Evolutionary conservation across 2,329 filamentous ascomycete genomes (phyloP).

Genomic region (Juglanconis sp.): DNA sequence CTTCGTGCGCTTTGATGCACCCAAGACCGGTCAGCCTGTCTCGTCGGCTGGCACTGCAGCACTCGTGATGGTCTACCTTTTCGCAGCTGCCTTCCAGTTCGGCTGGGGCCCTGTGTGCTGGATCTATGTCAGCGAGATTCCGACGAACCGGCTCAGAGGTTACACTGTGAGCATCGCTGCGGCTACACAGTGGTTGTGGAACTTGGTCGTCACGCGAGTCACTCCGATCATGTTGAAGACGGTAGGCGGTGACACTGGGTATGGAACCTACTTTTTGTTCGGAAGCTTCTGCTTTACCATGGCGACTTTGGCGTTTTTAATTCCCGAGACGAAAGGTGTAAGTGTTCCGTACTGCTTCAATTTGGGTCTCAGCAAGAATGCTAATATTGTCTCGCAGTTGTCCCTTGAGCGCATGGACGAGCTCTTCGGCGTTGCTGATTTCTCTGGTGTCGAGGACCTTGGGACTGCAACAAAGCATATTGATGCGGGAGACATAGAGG

Average conservation of each 20-base stretch:
- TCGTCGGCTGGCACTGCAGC: constrained; percentile 50
- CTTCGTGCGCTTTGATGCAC: constrained; percentile 50
- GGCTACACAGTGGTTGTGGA: constrained; percentile 63
- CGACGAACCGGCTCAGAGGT: constrained; percentile 54
- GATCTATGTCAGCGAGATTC: constrained; percentile 64
- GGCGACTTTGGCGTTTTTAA: constrained; percentile 15
- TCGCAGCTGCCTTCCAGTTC: constrained; percentile 59
- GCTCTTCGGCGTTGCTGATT: constrained; percentile 23
- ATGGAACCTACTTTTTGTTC: constrained; percentile 60
- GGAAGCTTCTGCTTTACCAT: constrained; percentile 58
- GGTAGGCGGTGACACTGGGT: constrained; percentile 17
- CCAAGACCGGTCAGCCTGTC: constrained; percentile 31
- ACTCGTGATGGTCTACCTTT: constrained; percentile 61
- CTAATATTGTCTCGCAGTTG: constrained; percentile 3
- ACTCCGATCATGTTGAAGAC: constrained; percentile 58
- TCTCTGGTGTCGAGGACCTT: constrained; percentile 21
- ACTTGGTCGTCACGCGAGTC: constrained; percentile 59
- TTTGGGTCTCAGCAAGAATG: neutral
- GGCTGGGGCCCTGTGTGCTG: constrained; percentile 63
- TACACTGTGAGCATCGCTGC: constrained; percentile 60
- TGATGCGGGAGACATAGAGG: constrained; percentile 5
- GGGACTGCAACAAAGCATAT: constrained; percentile 14
- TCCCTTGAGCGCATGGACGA: constrained; percentile 27
- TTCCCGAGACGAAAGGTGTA: constrained; percentile 24
- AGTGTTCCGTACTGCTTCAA: neutral